These are phyloP conservation scores for Cicer chorassanicum DNA, from an alignment of 306 rosid genomes.

Conservation along the genomic window DNA sequence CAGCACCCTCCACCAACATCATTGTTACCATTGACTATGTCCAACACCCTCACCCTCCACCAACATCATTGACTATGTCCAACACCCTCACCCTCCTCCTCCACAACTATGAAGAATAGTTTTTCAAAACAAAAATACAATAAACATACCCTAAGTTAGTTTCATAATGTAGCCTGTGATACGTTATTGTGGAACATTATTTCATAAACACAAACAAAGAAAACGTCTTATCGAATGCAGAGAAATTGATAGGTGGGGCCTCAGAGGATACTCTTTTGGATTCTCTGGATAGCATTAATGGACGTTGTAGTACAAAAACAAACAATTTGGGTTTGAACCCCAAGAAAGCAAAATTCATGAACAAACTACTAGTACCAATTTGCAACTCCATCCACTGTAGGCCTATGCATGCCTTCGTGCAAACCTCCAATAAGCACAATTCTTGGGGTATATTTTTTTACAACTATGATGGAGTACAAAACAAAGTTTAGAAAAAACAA, in stretches of 20 bases:
- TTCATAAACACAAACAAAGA: constrained; percentile 5
- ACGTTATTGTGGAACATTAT: background rate
- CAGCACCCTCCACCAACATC: too few species aligned
- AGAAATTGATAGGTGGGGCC: constrained; percentile 43
- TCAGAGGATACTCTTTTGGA: constrained; percentile 48
- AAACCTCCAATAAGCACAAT: background rate
- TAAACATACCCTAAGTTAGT: background rate
- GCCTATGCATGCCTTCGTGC: constrained; percentile 12
- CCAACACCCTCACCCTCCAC: background rate
- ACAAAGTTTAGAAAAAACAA: too few species aligned
- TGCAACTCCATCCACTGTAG: background rate
- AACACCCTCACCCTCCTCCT: background rate
- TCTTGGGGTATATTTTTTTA: too few species aligned
- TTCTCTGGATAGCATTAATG: constrained; percentile 43
- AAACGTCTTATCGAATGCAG: constrained; percentile 1
- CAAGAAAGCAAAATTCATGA: background rate
- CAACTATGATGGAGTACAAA: too few species aligned
- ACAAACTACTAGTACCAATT: background rate
- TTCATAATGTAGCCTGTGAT: background rate
- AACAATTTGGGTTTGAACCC: background rate
- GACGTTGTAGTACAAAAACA: background rate
- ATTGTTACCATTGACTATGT: background rate
- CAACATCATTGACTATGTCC: background rate
- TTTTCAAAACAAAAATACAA: too few species aligned
- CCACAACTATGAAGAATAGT: background rate